Percentiles rank a stretch among this genome's conserved stretches.
phyloP scores from a whole-genome alignment of 1,284 basidiomycete genomes.

The Ceratorhiza oryzae-sativae region DNA sequence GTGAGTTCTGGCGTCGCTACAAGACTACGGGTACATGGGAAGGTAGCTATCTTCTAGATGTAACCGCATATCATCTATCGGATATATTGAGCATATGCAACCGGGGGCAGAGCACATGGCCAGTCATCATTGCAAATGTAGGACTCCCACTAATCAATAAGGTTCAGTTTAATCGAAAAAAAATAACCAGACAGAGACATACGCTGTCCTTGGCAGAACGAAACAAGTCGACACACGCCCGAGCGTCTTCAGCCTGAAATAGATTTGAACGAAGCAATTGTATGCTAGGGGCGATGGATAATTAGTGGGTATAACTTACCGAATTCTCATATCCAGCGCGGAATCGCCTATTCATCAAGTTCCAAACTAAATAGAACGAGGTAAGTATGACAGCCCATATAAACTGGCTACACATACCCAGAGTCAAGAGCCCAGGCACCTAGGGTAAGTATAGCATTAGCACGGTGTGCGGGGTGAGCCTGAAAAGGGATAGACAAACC shows the following conservation, averaged over 20 bases:
- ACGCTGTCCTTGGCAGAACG: conserved; percentile 12
- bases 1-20: too few species aligned
- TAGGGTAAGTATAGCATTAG: neutral
- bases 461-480: too few species aligned
- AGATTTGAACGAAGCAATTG: neutral
- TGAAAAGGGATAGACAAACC: neutral
- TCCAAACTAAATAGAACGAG: conserved; percentile 5
- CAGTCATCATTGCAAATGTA: neutral
- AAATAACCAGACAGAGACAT: neutral
- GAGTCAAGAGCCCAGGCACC: neutral
- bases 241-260: conserved; percentile 13
- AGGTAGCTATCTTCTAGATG: neutral
- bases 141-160: conserved; percentile 3
- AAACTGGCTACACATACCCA: neutral
- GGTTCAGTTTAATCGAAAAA: neutral
- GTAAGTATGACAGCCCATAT: neutral
- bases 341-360: conserved; percentile 4
- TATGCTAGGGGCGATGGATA: neutral
- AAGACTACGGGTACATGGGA: neutral
- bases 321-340: conserved; percentile 12
- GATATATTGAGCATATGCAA: conserved; percentile 10
- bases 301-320: neutral
- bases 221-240: conserved; percentile 18
- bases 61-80: neutral
- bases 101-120: conserved; percentile 8